Evolutionary conservation across 75 land plant genomes (phyloP).

Genomic region (Larix kaempferi): DNA sequence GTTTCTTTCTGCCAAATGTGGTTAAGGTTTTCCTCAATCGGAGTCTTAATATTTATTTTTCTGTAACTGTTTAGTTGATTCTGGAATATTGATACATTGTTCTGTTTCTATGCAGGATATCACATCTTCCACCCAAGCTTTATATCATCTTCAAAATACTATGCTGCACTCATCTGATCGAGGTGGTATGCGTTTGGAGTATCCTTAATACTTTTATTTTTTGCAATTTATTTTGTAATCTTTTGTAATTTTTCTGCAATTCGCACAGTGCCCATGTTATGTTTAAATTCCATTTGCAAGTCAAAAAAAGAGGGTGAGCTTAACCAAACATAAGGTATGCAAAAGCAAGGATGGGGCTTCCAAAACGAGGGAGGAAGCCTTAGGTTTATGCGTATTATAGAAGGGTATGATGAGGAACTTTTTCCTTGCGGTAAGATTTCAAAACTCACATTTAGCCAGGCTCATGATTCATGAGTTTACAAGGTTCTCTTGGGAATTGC

Average conservation of each 20-base stretch:
- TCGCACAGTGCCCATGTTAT: not conserved
- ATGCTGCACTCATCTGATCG: constrained; percentile 56
- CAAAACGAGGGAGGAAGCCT: constrained; percentile 31
- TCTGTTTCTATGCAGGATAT: constrained; percentile 46
- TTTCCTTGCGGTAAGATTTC: no score
- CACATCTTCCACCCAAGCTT: constrained; percentile 60
- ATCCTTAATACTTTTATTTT: constrained; percentile 39
- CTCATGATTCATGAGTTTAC: no score
- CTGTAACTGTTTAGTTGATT: no score
- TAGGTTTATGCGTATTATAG: not conserved
- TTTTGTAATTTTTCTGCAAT: not conserved
- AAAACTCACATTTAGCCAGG: no score
- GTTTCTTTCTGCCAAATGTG: no score
- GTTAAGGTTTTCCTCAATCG: no score
- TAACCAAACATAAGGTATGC: constrained; percentile 54
- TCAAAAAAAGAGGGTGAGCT: constrained; percentile 11
- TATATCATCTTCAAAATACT: constrained; percentile 58
- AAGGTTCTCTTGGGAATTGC: no score
- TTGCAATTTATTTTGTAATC: not conserved
- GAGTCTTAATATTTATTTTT: no score
- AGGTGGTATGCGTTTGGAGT: constrained; percentile 84
- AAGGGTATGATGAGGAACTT: no score
- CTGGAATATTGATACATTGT: no score
- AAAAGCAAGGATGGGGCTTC: constrained; percentile 79
- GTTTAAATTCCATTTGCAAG: not conserved